Base-by-base conservation (phyloP, 768 basidiomycete genomes). In the Vararia minispora region DNA sequence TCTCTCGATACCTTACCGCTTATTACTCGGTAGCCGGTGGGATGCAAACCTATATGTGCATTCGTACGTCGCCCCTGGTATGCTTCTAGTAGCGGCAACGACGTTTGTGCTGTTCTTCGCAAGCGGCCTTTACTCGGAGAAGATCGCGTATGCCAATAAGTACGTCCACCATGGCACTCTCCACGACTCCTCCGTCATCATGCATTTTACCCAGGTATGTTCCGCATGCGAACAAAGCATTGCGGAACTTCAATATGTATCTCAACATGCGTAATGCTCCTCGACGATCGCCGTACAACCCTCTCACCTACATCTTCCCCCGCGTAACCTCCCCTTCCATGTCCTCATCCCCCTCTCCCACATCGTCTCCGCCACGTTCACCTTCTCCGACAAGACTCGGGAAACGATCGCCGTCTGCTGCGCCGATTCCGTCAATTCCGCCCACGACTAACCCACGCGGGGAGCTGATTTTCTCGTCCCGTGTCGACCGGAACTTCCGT, bases 81-180 rank as follows among this genome's bases (percentile, higher is more conserved):
- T 90, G 26, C 64, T 95, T 9, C 85, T 94, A 43, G 87, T 98
- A 21, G 76, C 82, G 14, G 76, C 89, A 38, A 91, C 89, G 11
- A 92, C 92, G 2, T 75, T 98, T 6, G 72, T 84, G 23, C 72
- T 99, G 27, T 95, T 98, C 69, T 97, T 95, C 56, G 89, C 90
- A 7, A 92, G 86, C 50, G 94, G 94, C 13, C 84, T 92, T 75
- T 99, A 97, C 52, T 68, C 81, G 3, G 91, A 99, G 58, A 92
- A 94, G 64, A 92, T 98, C 50, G 84, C 76, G 3, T 97, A 95
- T 57, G 91, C 94, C 14, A 91, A 95, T 63, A 82, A 82, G 92
- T 92, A 56, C 52, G 83, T 65, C 35, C 22, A 28, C 39, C 35
- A 41, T 28, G n/a, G n/a, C 29, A 20, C 32, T 30, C 16, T 21